Evolutionary conservation across 148 eudicot genomes (phyloP), one percentile per base, ranked within the genome.

Genomic region (Rhododendron kiyosumense): DNA sequence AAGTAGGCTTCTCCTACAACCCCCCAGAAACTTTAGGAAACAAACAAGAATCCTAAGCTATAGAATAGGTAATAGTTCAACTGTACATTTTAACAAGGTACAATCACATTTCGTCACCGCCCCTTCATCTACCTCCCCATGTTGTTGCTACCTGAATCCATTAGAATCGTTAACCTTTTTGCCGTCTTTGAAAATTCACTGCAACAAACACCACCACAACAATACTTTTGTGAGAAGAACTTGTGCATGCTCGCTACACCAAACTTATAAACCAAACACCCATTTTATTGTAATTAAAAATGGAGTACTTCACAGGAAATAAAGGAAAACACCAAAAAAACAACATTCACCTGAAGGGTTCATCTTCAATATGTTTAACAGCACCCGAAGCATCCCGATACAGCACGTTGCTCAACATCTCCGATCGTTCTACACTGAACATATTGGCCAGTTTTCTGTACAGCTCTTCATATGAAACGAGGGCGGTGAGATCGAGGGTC

Each of bases 391-490:
- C 51, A 13, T 90, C 89, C 61, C 86, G 90, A 87, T 81, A 94
- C 78, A 90, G 88, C 85, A 92, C 91, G 84, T 86, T 91, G 92
- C 90, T 93, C 90, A 77, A 85, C 91, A 89, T 91, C 88, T 84
- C 88, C 4, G 89, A 91, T 88, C 81, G 91, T 86, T 85, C 95
- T 77, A 79, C 18, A 75, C 92, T 89, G 85, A 90, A 90, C 92
- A 90, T 91, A 86, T 84, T 84, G 77, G 48, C 90, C 59, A 95
- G 87, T 89, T 92, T 92, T 79, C 84, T 86, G 85, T 93, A 90
- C 81, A 93, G 80, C 48, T 93, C 96, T 77, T 93, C 94, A 61
- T 91, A 95, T 1, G 94, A 92, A n/a, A 90, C 87, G 20, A 93
- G 85, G 43, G 86, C 86, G 5, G 94, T 85, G 24, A 89, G 88